These are phyloP conservation scores for Alternaria brassicicola DNA, from an alignment of 2,329 filamentous ascomycete species.

Conservation along the genomic window DNA sequence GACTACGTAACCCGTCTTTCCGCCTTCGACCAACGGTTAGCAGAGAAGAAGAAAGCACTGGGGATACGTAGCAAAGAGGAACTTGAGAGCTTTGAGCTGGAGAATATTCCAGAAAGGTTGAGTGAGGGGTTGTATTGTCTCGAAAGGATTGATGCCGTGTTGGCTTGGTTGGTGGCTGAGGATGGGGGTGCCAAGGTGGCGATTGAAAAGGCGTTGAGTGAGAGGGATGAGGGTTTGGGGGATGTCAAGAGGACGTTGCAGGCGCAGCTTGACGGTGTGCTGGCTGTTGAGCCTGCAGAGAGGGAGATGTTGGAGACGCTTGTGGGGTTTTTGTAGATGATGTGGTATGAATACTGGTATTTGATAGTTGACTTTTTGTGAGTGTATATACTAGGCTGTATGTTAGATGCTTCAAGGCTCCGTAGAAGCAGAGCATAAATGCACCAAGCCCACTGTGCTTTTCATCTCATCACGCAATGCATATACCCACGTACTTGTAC, in stretches of 20 bases:
- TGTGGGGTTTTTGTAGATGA: conserved; percentile 37
- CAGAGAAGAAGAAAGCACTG: conserved; percentile 60
- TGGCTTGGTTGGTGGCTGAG: conserved; percentile 92
- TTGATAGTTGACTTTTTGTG: background rate
- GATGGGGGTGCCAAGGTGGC: conserved; percentile 74
- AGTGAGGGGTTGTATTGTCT: conserved; percentile 85
- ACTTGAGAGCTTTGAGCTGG: conserved; percentile 66
- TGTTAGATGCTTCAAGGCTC: background rate
- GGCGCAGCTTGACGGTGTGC: conserved; percentile 67
- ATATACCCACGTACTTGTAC: background rate
- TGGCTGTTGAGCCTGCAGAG: conserved; percentile 58
- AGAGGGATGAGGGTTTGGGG: conserved; percentile 69
- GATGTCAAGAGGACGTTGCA: conserved; percentile 71
- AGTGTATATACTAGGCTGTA: background rate
- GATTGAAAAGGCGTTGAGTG: conserved; percentile 68
- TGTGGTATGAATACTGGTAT: background rate
- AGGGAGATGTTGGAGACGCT: conserved; percentile 72
- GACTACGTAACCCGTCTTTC: conserved; percentile 70
- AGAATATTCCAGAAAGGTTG: conserved; percentile 75
- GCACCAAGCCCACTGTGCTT: background rate
- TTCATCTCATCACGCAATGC: background rate
- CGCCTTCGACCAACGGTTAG: conserved; percentile 68
- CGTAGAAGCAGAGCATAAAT: background rate
- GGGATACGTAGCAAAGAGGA: conserved; percentile 67
- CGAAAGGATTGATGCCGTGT: conserved; percentile 80